Conservation (phyloP, 176 grass and related monocot genomes). For the Metroxylon sagu region DNA sequence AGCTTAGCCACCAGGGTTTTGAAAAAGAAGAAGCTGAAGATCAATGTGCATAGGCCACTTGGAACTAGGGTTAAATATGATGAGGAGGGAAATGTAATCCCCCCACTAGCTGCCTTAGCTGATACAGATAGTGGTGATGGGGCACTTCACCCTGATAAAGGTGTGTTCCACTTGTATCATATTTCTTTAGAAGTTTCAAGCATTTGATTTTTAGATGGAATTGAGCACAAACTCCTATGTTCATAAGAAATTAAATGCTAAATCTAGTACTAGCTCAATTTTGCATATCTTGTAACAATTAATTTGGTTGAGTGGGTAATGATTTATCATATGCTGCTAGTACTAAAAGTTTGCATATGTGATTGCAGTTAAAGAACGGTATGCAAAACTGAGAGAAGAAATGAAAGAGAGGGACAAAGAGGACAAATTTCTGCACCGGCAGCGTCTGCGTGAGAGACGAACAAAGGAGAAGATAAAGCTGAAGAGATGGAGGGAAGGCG, state of each 20-base stretch:
- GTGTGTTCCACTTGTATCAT: constrained; percentile 19
- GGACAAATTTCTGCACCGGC: constrained; percentile 67
- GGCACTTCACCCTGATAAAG: constrained; percentile 45
- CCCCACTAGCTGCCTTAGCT: constrained; percentile 69
- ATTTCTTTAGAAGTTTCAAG: background rate
- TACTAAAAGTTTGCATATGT: background rate
- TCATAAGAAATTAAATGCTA: too few species aligned
- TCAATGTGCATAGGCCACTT: constrained; percentile 67
- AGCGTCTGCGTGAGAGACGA: constrained; percentile 55
- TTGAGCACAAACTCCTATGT: too few species aligned
- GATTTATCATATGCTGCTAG: too few species aligned
- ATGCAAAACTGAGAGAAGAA: constrained; percentile 59
- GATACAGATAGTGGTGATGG: constrained; percentile 34
- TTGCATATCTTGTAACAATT: too few species aligned
- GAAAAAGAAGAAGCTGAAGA: constrained; percentile 94
- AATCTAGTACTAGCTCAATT: too few species aligned
- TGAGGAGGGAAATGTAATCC: constrained; percentile 61
- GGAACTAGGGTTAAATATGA: constrained; percentile 85
- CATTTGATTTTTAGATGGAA: background rate
- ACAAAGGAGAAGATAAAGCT: constrained; percentile 71
- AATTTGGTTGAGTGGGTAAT: too few species aligned
- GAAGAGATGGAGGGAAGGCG: constrained; percentile 60
- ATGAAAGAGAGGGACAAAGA: constrained; percentile 73
- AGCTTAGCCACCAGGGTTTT: constrained; percentile 38
- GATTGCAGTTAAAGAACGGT: constrained; percentile 55